phyloP scores from a whole-genome alignment of 2,329 filamentous ascomycete species.

The Aspergillus intermedius region DNA sequence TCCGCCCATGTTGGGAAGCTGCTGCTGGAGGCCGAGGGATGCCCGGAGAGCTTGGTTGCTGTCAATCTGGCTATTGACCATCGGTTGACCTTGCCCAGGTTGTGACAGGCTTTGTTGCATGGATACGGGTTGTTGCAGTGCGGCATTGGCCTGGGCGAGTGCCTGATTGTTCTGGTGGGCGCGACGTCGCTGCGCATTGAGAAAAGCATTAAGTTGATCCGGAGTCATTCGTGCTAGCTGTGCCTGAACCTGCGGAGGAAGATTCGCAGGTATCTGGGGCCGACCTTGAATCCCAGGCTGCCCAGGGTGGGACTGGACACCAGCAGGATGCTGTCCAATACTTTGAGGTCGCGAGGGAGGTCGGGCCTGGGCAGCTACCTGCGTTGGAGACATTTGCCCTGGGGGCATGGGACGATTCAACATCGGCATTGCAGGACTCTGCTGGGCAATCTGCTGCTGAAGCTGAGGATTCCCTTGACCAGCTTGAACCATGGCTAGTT shows the following conservation, averaged over 20 bases:
- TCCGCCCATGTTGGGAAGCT: conserved; percentile 24
- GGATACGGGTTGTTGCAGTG: conserved; percentile 23
- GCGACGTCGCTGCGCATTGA: conserved; percentile 30
- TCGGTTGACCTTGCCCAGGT: conserved; percentile 24
- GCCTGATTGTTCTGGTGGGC: conserved; percentile 24
- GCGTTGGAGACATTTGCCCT: conserved; percentile 33
- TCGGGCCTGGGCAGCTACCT: conserved; percentile 26
- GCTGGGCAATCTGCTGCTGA: conserved; percentile 35
- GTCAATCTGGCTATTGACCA: conserved; percentile 26
- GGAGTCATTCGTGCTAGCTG: conserved; percentile 29
- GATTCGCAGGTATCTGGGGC: conserved; percentile 25
- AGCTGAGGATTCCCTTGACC: conserved; percentile 38
- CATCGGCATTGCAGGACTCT: conserved; percentile 36
- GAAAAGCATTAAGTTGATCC: conserved; percentile 27
- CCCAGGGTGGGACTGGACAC: conserved; percentile 18
- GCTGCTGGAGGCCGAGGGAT: conserved; percentile 29
- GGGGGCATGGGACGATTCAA: conserved; percentile 38
- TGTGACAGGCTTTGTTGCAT: conserved; percentile 28
- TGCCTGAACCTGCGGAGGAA: conserved; percentile 31
- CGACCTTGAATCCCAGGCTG: conserved; percentile 28
- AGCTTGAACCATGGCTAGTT: conserved; percentile 41
- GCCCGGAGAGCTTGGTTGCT: conserved; percentile 30
- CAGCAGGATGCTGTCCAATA: conserved; percentile 26
- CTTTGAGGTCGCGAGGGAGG: conserved; percentile 28
- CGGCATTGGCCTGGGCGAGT: conserved; percentile 25